A percentile compares a stretch with the other conserved stretches of the same genome.
These are phyloP conservation scores for Stemphylium beticola DNA, from an alignment of 2,329 filamentous ascomycete genomes.

Conservation along the genomic window DNA sequence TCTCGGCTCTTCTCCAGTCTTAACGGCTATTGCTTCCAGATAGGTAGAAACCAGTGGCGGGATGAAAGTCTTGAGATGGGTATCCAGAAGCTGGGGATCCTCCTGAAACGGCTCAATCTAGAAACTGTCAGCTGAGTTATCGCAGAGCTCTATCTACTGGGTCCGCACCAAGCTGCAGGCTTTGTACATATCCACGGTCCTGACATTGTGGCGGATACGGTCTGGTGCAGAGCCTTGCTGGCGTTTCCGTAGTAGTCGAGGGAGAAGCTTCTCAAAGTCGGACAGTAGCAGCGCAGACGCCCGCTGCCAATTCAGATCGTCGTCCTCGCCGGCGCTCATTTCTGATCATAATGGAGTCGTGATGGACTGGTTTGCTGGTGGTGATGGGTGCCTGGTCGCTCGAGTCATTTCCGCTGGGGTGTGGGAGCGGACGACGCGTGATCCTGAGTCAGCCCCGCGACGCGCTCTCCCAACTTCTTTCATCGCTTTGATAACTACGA, in stretches of 20 bases:
- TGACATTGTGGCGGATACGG: conserved; percentile 47
- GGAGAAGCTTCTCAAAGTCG: conserved; percentile 40
- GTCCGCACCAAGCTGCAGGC: conserved; percentile 43
- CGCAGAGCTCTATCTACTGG: not conserved
- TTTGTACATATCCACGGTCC: conserved; percentile 49
- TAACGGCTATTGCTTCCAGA: conserved; percentile 65
- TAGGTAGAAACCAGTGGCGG: conserved; percentile 78
- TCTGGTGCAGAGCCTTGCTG: conserved; percentile 24
- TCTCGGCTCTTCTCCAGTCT: conserved; percentile 27
- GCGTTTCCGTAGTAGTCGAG: conserved; percentile 49
- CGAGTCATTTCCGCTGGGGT: conserved; percentile 32
- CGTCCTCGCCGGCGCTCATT: conserved; percentile 52
- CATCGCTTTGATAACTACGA: not conserved
- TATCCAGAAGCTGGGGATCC: conserved; percentile 89
- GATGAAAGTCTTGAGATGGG: conserved; percentile 77
- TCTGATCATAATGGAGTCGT: conserved; percentile 8
- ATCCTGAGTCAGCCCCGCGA: conserved; percentile 35
- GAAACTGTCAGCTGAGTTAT: conserved; percentile 1
- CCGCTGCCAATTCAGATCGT: conserved; percentile 54
- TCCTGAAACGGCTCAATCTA: conserved; percentile 90
- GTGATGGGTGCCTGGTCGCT: conserved; percentile 15
- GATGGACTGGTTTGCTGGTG: not conserved
- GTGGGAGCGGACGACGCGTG: conserved; percentile 33
- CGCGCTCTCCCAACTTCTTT: conserved; percentile 18
- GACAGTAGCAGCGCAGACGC: conserved; percentile 48